Evolutionary conservation across 768 basidiomycete species (phyloP).

Genomic region (Leccinum ochraceum): DNA sequence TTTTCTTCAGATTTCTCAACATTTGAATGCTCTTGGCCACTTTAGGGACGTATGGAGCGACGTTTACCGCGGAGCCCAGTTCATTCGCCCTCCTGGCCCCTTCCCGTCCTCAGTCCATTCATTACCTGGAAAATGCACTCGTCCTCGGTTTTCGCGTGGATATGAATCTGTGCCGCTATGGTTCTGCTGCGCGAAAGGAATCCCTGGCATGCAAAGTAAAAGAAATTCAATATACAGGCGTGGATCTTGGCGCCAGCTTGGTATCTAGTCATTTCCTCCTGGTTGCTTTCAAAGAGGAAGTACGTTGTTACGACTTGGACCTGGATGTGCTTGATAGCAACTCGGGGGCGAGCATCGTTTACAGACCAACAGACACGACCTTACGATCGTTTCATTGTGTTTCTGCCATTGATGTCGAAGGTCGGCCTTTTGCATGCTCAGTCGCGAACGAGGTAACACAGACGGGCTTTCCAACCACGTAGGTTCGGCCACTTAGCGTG

Average conservation of each 20-base stretch:
- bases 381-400: constrained; percentile 9
- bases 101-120: constrained; percentile 12
- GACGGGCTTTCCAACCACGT: constrained; percentile 1
- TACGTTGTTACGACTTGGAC: constrained; percentile 19
- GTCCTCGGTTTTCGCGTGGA: constrained; percentile 13
- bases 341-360: constrained; percentile 10
- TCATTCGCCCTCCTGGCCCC: constrained; percentile 22
- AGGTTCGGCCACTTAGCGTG: neutral
- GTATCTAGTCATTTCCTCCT: constrained; percentile 19
- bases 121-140: constrained; percentile 17
- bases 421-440: constrained; percentile 17
- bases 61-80: constrained; percentile 13
- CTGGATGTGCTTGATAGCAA: neutral
- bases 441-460: constrained; percentile 7
- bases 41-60: constrained; percentile 18
- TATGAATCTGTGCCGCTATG: constrained; percentile 2
- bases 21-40: constrained; percentile 2
- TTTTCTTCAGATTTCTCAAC: constrained; percentile 10
- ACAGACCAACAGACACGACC: neutral
- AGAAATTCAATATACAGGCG: constrained; percentile 10
- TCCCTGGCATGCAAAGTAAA: neutral
- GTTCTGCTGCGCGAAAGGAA: neutral
- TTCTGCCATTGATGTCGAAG: constrained; percentile 15
- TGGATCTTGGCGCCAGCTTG: constrained; percentile 1
- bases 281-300: constrained; percentile 13